Percentiles rank a stretch among this genome's conserved stretches.
Conservation (phyloP, 1,284 basidiomycete species). For the Waitea zeae region DNA sequence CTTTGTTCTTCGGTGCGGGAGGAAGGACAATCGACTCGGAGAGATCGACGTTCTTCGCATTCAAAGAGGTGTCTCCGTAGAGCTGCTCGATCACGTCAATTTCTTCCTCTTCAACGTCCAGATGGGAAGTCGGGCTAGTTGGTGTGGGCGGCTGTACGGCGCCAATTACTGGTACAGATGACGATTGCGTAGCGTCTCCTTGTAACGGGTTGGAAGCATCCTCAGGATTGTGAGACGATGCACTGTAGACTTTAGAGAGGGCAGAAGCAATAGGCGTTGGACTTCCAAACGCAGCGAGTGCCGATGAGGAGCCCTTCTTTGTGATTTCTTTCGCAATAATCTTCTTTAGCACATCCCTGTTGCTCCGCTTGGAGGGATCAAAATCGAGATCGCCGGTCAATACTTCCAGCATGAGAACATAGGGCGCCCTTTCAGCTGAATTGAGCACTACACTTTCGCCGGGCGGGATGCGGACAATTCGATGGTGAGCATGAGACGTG, state of each 20-base stretch:
- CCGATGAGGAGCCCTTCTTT: conserved; percentile 33
- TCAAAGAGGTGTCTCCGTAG: conserved; percentile 67
- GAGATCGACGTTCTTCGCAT: conserved; percentile 47
- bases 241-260: too few relatives aligned
- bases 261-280: too few relatives aligned
- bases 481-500: conserved; percentile 76
- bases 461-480: conserved; percentile 93
- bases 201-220: too few relatives aligned
- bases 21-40: conserved; percentile 70
- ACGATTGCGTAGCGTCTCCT: conserved; percentile 6
- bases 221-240: too few relatives aligned
- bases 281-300: conserved; percentile 18
- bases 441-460: conserved; percentile 97
- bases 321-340: conserved; percentile 63
- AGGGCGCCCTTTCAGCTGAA: conserved; percentile 93
- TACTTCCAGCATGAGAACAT: conserved; percentile 86
- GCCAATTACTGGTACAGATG: conserved; percentile 18
- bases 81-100: conserved; percentile 90
- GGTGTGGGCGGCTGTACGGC: conserved; percentile 12
- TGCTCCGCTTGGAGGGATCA: conserved; percentile 71
- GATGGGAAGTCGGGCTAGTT: too few relatives aligned
- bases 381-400: conserved; percentile 88
- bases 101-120: conserved; percentile 55
- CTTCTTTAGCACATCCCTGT: conserved; percentile 75
- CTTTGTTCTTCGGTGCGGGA: conserved; percentile 73